Conservation (phyloP, 2,329 filamentous ascomycete genomes). For the Onygena corvina region DNA sequence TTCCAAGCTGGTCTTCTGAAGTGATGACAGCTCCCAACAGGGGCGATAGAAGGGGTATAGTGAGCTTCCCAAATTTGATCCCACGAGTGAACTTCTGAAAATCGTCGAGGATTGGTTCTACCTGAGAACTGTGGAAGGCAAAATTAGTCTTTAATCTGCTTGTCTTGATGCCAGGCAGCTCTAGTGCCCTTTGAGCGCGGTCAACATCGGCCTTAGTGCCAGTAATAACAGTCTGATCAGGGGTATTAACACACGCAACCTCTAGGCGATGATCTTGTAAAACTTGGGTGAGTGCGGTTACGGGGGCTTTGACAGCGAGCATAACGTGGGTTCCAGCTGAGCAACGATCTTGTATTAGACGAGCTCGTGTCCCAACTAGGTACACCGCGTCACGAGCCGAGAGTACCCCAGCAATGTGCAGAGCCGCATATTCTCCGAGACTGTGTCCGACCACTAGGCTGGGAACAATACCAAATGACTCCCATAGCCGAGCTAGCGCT, state of each 20-base stretch:
- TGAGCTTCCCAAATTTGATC: slow-evolving; percentile 47
- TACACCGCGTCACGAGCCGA: slow-evolving; percentile 22
- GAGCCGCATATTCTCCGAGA: slow-evolving; percentile 16
- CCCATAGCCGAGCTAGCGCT: slow-evolving; percentile 35
- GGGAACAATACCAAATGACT: slow-evolving; percentile 9
- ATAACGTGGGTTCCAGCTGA: slow-evolving; percentile 55
- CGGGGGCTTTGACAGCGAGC: slow-evolving; percentile 40
- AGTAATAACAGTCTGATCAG: slow-evolving; percentile 17
- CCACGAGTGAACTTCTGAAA: slow-evolving; percentile 45
- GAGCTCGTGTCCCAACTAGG: slow-evolving; percentile 24
- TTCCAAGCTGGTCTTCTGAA: slow-evolving; percentile 42
- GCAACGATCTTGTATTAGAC: slow-evolving; percentile 25
- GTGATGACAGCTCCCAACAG: slow-evolving; percentile 50
- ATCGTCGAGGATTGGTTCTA: slow-evolving; percentile 50
- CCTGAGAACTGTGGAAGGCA: slow-evolving; percentile 55
- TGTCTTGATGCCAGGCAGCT: slow-evolving; percentile 33
- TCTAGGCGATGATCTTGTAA: neutral
- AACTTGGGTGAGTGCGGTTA: neutral
- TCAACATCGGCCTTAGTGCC: slow-evolving; percentile 14
- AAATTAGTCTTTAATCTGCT: slow-evolving; percentile 52
- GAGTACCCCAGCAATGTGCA: slow-evolving; percentile 24
- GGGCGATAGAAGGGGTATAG: slow-evolving; percentile 55
- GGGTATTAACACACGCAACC: slow-evolving; percentile 10
- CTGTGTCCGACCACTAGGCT: slow-evolving; percentile 14
- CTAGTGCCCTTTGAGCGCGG: slow-evolving; percentile 32